Evolutionary conservation across 768 basidiomycete genomes (phyloP), one percentile per base, ranked within the genome.

Genomic region (Tremella fuciformis): DNA sequence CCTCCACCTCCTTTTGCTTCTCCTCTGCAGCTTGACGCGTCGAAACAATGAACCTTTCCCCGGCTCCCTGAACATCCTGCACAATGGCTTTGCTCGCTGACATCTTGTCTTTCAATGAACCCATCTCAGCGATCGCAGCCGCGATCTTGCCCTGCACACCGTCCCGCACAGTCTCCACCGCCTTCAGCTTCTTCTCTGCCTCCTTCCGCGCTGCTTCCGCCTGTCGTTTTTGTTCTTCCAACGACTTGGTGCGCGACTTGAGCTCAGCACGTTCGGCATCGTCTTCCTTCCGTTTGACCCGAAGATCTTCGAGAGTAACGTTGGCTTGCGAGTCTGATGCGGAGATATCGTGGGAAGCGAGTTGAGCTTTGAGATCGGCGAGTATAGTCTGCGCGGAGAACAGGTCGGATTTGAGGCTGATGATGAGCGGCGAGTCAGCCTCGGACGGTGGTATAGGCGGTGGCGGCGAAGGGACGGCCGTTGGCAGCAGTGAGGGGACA

Each of bases 201-300:
- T 97, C 93, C 46, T 85, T 83, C 72, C 85, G 88, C 52, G 81
- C 77, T 51, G 83, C 80, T 77, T 99, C 96, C 11, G 91, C 90
- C 25, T 80, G 80, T 29, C 94, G 86, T 77, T 87, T 88, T 54
- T 84, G 80, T 74, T 99, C 94, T 65, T 99, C 94, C 1, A 97
- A 80, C 1, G 81, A 75, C 78, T 93, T 94, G 49, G 88, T 88
- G 50, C 86, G 85, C n/a, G 82, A 76, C 76, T 91, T 92, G 55
- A 89, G 79, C 71, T 96, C 92, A 21, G 82, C 77, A 52, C 89
- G 84, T 21, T 83, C 82, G 2, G 81, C 80, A 67, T 99, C 94
- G 73, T 98, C 94, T 62, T 86, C 83, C 40, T 86, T 87, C 75
- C 70, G 59, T 15, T 63, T 65, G 51, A 53, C 63, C 24, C 91